phyloP scores from a whole-genome alignment of 352 stramenopile species.

The Globisporangium middletonii region DNA sequence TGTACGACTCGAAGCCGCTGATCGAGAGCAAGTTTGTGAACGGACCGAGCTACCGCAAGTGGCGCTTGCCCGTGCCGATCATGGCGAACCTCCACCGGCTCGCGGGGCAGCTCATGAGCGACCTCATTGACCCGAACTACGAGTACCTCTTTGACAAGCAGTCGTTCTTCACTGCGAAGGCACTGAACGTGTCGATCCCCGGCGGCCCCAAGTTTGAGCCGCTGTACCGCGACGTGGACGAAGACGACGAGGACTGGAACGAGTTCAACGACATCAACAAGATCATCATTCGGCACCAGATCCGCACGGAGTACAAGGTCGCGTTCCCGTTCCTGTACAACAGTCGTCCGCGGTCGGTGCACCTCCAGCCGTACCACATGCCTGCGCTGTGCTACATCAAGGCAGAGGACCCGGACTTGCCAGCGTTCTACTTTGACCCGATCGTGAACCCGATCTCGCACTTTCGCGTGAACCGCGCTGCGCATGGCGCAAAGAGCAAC shows the following conservation, averaged over 20 bases:
- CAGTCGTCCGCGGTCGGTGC: conserved; percentile 93
- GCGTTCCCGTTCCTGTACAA: conserved; percentile 99
- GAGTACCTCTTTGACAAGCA: conserved; percentile 93
- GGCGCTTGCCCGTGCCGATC: conserved; percentile 95
- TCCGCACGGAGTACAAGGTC: conserved; percentile 99
- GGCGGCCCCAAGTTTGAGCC: conserved; percentile 99
- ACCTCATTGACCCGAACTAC: conserved; percentile 96
- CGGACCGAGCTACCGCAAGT: conserved; percentile 96
- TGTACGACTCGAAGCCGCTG: conserved; percentile 97
- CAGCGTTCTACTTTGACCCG: conserved; percentile 96
- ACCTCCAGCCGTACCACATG: conserved; percentile 95
- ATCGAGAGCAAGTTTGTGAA: conserved; percentile 94
- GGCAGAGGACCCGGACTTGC: conserved; percentile 91
- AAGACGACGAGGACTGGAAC: conserved; percentile 99
- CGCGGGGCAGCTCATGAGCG: conserved; percentile 94
- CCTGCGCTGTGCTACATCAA: conserved; percentile 97
- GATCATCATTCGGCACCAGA: conserved; percentile 99
- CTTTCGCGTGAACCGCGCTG: conserved; percentile 76
- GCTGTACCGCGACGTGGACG: conserved; percentile 96
- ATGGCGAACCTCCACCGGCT: conserved; percentile 98
- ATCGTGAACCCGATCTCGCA: conserved; percentile 98
- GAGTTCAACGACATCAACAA: conserved; percentile 99
- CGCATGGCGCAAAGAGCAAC: conserved; percentile 22
- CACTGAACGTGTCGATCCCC: conserved; percentile 99
- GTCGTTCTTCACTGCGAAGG: conserved; percentile 99